These are phyloP conservation scores for Galeopsis tetrahit DNA, from an alignment of 257 asterid genomes.

Conservation along the genomic window DNA sequence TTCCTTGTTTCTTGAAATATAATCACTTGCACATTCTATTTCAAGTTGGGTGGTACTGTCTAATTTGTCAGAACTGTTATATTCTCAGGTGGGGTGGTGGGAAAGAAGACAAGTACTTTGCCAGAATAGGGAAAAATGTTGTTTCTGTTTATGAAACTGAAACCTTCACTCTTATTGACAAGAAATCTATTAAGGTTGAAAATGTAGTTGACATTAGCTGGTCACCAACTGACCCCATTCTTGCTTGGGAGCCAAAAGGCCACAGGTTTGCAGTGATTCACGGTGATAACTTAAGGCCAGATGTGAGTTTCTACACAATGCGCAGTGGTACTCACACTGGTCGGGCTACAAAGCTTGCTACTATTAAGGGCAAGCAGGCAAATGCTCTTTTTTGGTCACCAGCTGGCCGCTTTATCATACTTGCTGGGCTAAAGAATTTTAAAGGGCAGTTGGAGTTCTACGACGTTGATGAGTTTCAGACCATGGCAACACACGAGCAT, in stretches of 20 bases:
- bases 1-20: background rate
- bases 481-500: conserved; percentile 86
- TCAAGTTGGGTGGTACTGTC: background rate
- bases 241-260: conserved; percentile 98
- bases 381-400: conserved; percentile 97
- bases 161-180: conserved; percentile 79
- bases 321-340: conserved; percentile 68
- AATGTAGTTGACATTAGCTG: conserved; percentile 84
- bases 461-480: conserved; percentile 94
- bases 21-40: background rate
- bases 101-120: conserved; percentile 84
- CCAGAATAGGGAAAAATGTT: conserved; percentile 81
- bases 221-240: conserved; percentile 92
- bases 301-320: conserved; percentile 88
- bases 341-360: conserved; percentile 80
- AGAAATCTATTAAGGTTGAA: conserved; percentile 86
- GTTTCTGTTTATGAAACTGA: conserved; percentile 87
- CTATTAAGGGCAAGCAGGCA: conserved; percentile 88
- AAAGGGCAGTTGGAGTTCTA: conserved; percentile 91
- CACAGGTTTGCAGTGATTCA: conserved; percentile 95
- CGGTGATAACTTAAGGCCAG: conserved; percentile 92
- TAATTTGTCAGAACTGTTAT: conserved; percentile 10
- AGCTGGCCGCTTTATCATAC: conserved; percentile 71
- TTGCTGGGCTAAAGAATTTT: conserved; percentile 85
- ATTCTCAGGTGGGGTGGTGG: conserved; percentile 87